A percentile compares a stretch with the other conserved stretches of the same genome.
Evolutionary conservation across 192 early-diverging fungal species (phyloP).

Genomic region (Coemansia sp.): DNA sequence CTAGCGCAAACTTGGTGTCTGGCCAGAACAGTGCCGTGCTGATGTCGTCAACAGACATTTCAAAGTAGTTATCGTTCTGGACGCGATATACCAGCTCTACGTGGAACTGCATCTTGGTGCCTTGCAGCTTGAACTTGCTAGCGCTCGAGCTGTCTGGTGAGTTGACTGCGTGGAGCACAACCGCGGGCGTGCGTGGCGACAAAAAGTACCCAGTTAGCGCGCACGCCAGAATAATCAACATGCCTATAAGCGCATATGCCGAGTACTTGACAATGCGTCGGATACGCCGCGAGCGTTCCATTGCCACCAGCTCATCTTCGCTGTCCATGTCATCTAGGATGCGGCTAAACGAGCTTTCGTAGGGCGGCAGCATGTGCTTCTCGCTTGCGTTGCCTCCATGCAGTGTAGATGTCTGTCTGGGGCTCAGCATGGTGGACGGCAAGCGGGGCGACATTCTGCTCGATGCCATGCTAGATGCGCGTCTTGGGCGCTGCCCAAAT

Average conservation of each 20-base stretch:
- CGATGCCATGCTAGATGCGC: slow-evolving; percentile 16
- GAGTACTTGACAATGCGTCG: slow-evolving; percentile 31
- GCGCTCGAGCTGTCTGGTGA: slow-evolving; percentile 20
- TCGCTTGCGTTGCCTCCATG: slow-evolving; percentile 8
- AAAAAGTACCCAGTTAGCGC: slow-evolving; percentile 38
- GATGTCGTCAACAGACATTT: slow-evolving; percentile 42
- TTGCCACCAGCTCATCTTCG: slow-evolving; percentile 40
- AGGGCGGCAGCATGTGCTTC: slow-evolving; percentile 36
- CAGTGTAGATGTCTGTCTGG: background rate
- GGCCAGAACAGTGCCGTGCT: slow-evolving; percentile 53
- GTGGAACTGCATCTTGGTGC: slow-evolving; percentile 51
- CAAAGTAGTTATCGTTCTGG: slow-evolving; percentile 53
- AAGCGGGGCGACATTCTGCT: slow-evolving; percentile 16
- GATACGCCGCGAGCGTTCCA: slow-evolving; percentile 29
- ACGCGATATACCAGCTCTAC: slow-evolving; percentile 46
- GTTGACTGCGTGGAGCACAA: slow-evolving; percentile 35
- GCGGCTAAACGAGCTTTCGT: slow-evolving; percentile 15
- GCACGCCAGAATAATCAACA: slow-evolving; percentile 23
- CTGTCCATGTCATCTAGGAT: slow-evolving; percentile 18
- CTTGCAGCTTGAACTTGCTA: slow-evolving; percentile 44
- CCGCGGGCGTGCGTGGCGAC: slow-evolving; percentile 26
- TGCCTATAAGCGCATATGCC: slow-evolving; percentile 14
- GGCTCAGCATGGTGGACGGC: slow-evolving; percentile 11
- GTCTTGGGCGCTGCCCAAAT: slow-evolving; percentile 15
- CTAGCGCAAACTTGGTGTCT: slow-evolving; percentile 53